Percentiles rank a stretch among this genome's conserved stretches.
These are phyloP conservation scores for Venturiaceae sp. DNA, from an alignment of 2,329 filamentous ascomycete genomes.

Conservation along the genomic window DNA sequence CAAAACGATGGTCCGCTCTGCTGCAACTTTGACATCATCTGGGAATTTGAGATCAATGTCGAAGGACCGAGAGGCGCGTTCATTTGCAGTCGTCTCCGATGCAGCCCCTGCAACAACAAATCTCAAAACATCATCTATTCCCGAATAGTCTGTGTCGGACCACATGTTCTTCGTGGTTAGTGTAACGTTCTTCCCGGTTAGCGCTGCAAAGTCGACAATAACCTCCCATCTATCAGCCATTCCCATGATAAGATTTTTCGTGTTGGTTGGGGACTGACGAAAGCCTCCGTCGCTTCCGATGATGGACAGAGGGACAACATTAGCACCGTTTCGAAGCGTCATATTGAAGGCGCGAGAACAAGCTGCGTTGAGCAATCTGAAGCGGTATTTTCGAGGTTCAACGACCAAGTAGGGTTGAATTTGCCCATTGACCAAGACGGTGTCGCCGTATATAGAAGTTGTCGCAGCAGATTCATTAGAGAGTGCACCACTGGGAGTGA, in stretches of 20 bases:
- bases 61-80: not conserved
- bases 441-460: constrained; percentile 42
- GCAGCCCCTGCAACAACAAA: constrained; percentile 34
- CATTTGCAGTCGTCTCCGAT: constrained; percentile 11
- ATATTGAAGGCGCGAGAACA: constrained; percentile 28
- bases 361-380: constrained; percentile 33
- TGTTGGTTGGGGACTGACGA: constrained; percentile 33
- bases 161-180: constrained; percentile 30
- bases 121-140: constrained; percentile 28
- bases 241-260: constrained; percentile 34
- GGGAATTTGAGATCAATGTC: not conserved
- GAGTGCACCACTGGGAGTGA: not conserved
- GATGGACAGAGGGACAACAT: constrained; percentile 36
- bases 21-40: not conserved
- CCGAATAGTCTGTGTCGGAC: constrained; percentile 38
- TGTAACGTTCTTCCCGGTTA: constrained; percentile 39
- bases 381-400: constrained; percentile 50
- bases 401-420: constrained; percentile 51
- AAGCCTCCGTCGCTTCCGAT: constrained; percentile 47
- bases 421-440: constrained; percentile 33
- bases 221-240: constrained; percentile 52
- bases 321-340: constrained; percentile 20
- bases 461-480: not conserved
- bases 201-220: constrained; percentile 44
- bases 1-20: not conserved